phyloP scores from a whole-genome alignment of 2,329 filamentous ascomycete genomes.

The Sclerotinia glacialis region DNA sequence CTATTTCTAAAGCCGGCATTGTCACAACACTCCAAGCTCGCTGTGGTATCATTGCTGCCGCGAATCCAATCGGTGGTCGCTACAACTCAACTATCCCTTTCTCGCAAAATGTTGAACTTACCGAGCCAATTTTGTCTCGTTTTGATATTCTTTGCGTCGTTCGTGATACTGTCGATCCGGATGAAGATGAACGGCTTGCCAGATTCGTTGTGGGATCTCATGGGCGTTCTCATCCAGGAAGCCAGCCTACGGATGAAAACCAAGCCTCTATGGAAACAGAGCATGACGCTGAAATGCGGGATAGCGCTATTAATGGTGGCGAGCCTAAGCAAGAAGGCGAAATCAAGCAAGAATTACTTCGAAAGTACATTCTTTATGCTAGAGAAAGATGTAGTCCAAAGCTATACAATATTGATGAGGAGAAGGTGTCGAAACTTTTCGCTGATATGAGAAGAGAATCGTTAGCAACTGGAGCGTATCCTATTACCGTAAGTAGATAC shows the following conservation, averaged over 20 bases:
- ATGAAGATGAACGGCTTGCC: constrained; percentile 87
- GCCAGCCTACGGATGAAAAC: constrained; percentile 48
- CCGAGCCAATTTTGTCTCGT: constrained; percentile 94
- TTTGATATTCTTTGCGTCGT: constrained; percentile 98
- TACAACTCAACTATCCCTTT: constrained; percentile 98
- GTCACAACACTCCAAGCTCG: constrained; percentile 95
- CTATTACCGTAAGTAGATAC: constrained; percentile 76
- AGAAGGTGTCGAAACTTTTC: constrained; percentile 91
- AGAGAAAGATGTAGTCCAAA: constrained; percentile 86
- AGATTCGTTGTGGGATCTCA: constrained; percentile 95
- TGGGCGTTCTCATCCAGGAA: constrained; percentile 75
- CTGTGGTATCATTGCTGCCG: constrained; percentile 93
- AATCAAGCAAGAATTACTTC: constrained; percentile 83
- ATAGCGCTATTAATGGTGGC: constrained; percentile 43
- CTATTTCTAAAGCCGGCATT: constrained; percentile 97
- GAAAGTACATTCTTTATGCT: constrained; percentile 97
- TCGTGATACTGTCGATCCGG: constrained; percentile 88
- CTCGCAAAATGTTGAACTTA: constrained; percentile 92
- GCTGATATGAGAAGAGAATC: constrained; percentile 94
- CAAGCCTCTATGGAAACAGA: constrained; percentile 62
- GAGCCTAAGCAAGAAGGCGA: constrained; percentile 60
- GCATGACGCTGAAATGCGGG: constrained; percentile 49
- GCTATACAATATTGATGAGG: constrained; percentile 95
- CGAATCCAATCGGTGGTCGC: constrained; percentile 91
- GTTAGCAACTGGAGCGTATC: constrained; percentile 90